phyloP scores from a whole-genome alignment of 495 filamentous ascomycete species.

The Tuber magnatum region DNA sequence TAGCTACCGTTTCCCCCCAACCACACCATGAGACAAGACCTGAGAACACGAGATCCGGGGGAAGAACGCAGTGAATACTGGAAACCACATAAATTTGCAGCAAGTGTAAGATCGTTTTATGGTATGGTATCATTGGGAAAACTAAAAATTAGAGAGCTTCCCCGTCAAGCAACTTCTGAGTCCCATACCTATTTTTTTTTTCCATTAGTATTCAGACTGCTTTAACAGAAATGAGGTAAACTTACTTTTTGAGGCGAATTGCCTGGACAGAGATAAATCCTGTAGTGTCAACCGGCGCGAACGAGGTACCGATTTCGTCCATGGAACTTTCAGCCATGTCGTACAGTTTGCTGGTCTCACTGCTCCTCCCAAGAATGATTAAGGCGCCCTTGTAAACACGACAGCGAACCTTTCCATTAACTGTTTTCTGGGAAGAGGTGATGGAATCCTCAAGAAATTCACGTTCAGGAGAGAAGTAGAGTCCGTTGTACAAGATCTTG shows the following conservation, averaged over 20 bases:
- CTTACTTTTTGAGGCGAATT: conserved; percentile 80
- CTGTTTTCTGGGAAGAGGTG: conserved; percentile 59
- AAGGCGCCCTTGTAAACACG: conserved; percentile 70
- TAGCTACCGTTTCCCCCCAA: not conserved
- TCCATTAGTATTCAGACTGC: not conserved
- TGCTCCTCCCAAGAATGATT: conserved; percentile 66
- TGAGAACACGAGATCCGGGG: not conserved
- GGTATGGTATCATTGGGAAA: not conserved
- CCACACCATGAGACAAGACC: not conserved
- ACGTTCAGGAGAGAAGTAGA: conserved; percentile 74
- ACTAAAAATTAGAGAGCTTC: not conserved
- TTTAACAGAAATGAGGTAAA: not conserved
- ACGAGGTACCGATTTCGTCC: conserved; percentile 72
- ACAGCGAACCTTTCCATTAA: conserved; percentile 65
- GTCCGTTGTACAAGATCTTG: conserved; percentile 70
- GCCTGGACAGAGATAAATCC: conserved; percentile 77
- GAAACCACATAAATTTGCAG: not conserved
- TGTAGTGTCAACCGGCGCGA: conserved; percentile 58
- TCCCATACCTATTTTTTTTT: not conserved
- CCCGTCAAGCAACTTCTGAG: not conserved
- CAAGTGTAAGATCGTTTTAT: not conserved
- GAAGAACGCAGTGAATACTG: not conserved
- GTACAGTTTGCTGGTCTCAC: conserved; percentile 79
- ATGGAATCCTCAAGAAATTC: conserved; percentile 71
- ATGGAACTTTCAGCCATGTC: conserved; percentile 70